These are phyloP conservation scores for Phascolomyces articulosus DNA, from an alignment of 371 early-diverging fungal genomes.

Conservation along the genomic window DNA sequence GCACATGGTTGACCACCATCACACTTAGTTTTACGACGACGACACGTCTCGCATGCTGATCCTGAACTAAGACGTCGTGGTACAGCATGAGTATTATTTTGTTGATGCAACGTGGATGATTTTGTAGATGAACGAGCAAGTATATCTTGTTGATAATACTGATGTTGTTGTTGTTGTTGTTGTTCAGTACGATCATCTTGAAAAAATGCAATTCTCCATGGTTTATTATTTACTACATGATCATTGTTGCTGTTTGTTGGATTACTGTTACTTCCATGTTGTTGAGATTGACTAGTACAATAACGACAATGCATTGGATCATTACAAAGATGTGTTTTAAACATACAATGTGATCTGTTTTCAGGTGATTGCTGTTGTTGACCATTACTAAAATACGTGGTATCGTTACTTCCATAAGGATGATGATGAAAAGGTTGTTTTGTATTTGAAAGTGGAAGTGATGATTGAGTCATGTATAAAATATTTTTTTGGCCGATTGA, in stretches of 20 bases:
- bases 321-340: slow-evolving; percentile 26
- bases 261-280: too few species aligned
- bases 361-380: neutral
- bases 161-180: slow-evolving; percentile 5
- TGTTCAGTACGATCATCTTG: slow-evolving; percentile 4
- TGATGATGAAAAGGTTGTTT: neutral
- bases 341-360: slow-evolving; percentile 11
- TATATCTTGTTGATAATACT: slow-evolving; percentile 12
- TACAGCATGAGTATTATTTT: slow-evolving; percentile 11
- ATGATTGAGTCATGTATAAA: neutral
- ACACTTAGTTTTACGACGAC: slow-evolving; percentile 51
- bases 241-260: neutral
- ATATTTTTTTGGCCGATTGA: too few species aligned
- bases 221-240: slow-evolving; percentile 17
- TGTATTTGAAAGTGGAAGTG: neutral
- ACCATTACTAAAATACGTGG: neutral
- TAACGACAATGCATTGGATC: slow-evolving; percentile 36
- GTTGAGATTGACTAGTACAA: too few species aligned
- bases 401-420: neutral
- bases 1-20: slow-evolving; percentile 48
- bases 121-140: slow-evolving; percentile 8
- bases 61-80: slow-evolving; percentile 45
- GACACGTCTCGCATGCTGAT: slow-evolving; percentile 47
- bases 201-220: slow-evolving; percentile 33
- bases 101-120: neutral